Base-by-base conservation (phyloP, 1,139 yeast species). In the Yamadazyma triangularis region DNA sequence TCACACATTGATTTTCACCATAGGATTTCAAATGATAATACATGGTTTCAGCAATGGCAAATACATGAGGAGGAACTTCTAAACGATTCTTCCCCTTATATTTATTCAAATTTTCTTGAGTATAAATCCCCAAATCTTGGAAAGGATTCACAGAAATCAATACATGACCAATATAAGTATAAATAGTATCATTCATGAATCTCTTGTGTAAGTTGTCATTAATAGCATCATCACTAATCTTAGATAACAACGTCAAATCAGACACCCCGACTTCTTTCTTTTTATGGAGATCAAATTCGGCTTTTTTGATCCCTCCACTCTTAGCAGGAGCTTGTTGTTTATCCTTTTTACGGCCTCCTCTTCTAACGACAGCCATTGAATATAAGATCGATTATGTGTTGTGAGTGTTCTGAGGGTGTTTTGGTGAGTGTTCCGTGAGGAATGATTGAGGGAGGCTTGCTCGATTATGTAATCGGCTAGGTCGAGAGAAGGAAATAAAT, bases 61-160 rank as follows among this genome's bases (percentile, higher is more conserved):
- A 93, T 26, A 93, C 98, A 62, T 93, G 99, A 6, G 99, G 99
- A n/a, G 97, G 95, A 22, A 85, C 95, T 58, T 93, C 99, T 40
- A 93, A 68, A 50, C 98, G 70, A 57, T 91, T 93, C 56, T 89
- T 87, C 36, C 96, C 96, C 56, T 80, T 79, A 54, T 93, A 93
- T 28, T 82, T 68, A 38, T 77, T 73, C 48, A 91, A 64, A 8
- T 80, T 78, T 16, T 77, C 80, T 31, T 77, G 81, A 5, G 96
- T 87, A 58, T 93, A 93, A 32, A 93, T 91, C 3, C 98, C 99
- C 50, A 93, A 69, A 55, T 93, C 98, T 44, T 89, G 78, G 63
- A 93, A 93, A 2, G 99, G 99, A 50, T 93, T 93, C 33, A 93
- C 96, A 6, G 96, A 88, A 48, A 93, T 91, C 56, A 91, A 71